Percentiles rank a stretch among this genome's conserved stretches.
Evolutionary conservation across 2,329 filamentous ascomycete genomes (phyloP).

Genomic region (Aspergillus phoenicis): DNA sequence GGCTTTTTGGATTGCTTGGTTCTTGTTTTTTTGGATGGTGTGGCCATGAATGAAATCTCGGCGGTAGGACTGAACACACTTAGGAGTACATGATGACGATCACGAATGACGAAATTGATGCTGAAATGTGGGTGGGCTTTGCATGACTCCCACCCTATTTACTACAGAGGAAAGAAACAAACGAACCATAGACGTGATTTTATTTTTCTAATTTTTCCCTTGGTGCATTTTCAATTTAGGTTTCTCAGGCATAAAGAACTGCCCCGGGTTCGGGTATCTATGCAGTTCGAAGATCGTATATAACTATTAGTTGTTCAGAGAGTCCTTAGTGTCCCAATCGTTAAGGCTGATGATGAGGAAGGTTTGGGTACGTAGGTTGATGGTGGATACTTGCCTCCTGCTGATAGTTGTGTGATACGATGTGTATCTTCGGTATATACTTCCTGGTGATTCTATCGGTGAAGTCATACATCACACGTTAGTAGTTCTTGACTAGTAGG

Average conservation of each 20-base stretch:
- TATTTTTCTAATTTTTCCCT: too few relatives aligned
- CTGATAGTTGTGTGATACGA: too few relatives aligned
- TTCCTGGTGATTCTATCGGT: too few relatives aligned
- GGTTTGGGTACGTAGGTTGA: too few relatives aligned
- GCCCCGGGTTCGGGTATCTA: not conserved
- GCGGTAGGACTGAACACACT: not conserved
- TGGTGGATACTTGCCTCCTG: too few relatives aligned
- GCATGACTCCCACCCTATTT: too few relatives aligned
- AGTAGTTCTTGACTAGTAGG: too few relatives aligned
- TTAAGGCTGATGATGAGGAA: too few relatives aligned
- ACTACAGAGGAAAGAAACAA: not conserved
- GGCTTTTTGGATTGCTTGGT: not conserved
- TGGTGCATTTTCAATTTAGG: not conserved
- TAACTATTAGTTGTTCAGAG: too few relatives aligned
- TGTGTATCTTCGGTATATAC: too few relatives aligned
- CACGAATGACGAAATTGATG: constrained; percentile 4
- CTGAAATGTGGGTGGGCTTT: not conserved
- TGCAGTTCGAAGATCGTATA: not conserved
- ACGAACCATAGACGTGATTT: not conserved
- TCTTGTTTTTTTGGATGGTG: not conserved
- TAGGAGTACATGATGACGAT: constrained; percentile 8
- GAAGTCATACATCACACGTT: too few relatives aligned
- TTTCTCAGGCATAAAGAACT: not conserved
- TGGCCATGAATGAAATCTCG: not conserved
- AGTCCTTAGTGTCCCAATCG: too few relatives aligned